These are phyloP conservation scores for Neofusicoccum laricinum DNA, from an alignment of 2,329 filamentous ascomycete genomes.

Conservation along the genomic window DNA sequence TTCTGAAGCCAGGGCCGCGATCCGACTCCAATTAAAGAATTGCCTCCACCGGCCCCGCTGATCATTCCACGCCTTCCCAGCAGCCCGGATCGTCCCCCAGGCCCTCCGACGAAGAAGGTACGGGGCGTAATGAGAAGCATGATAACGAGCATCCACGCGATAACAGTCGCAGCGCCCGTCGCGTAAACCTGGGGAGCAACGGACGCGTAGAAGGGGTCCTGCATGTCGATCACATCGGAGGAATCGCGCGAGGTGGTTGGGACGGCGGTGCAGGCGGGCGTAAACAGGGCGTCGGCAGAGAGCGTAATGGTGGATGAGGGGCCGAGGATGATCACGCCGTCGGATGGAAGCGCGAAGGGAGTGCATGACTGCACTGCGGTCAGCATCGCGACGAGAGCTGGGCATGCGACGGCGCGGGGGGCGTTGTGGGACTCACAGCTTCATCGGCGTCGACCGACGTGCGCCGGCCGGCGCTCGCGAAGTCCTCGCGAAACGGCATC, in stretches of 20 bases:
- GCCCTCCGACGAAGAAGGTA: constrained; percentile 82
- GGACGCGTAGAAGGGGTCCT: constrained; percentile 89
- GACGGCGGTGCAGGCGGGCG: constrained; percentile 48
- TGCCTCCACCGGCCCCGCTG: constrained; percentile 62
- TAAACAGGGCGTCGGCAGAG: constrained; percentile 58
- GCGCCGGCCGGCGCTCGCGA: constrained; percentile 10
- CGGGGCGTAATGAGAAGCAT: constrained; percentile 94
- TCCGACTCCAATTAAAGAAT: constrained; percentile 76
- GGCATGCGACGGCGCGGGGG: neutral
- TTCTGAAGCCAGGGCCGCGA: constrained; percentile 90
- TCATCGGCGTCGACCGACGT: constrained; percentile 8
- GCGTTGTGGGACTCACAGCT: constrained; percentile 3
- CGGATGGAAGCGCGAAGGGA: constrained; percentile 60
- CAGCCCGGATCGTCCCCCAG: constrained; percentile 64
- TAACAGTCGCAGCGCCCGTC: constrained; percentile 84
- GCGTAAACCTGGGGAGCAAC: constrained; percentile 92
- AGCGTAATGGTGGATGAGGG: constrained; percentile 58
- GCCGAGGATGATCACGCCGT: constrained; percentile 54
- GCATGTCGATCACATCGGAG: constrained; percentile 53
- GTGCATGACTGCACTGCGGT: constrained; percentile 52
- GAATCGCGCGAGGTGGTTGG: constrained; percentile 37
- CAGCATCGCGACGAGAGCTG: neutral
- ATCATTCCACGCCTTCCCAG: constrained; percentile 81
- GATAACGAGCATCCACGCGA: constrained; percentile 87
- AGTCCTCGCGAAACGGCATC: constrained; percentile 16